Conservation (phyloP, 73 alveolate species). For the Urostyla sp. region DNA sequence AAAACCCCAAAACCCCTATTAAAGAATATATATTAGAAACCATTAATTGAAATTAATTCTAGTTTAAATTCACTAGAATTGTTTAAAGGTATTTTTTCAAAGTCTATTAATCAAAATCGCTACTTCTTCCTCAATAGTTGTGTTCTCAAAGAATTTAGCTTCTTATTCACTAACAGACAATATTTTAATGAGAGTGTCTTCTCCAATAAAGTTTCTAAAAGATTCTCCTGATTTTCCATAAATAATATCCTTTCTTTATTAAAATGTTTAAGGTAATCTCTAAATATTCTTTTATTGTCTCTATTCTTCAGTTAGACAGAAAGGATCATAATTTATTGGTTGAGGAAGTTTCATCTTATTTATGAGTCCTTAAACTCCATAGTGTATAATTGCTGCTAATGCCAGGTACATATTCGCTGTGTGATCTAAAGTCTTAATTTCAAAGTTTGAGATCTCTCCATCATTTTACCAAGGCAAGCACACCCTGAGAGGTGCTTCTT, state of each 20-base stretch:
- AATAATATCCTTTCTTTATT: slow-evolving; percentile 24
- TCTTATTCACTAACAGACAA: background rate
- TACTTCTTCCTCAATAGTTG: background rate
- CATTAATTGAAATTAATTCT: background rate
- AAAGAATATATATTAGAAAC: background rate
- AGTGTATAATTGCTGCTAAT: slow-evolving; percentile 14
- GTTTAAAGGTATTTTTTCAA: background rate
- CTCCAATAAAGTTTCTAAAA: slow-evolving; percentile 12
- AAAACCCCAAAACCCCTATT: background rate
- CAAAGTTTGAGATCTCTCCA: background rate
- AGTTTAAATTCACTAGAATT: no score
- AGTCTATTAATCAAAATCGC: no score
- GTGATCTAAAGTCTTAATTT: slow-evolving; percentile 37
- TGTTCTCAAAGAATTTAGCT: background rate
- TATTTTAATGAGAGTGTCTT: background rate
- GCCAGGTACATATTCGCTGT: slow-evolving; percentile 37
- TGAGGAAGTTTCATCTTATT: background rate
- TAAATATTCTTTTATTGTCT: background rate
- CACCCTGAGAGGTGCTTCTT: slow-evolving; percentile 49
- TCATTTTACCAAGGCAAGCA: slow-evolving; percentile 6
- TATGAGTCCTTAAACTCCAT: slow-evolving; percentile 23
- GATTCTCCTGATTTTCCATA: slow-evolving; percentile 6
- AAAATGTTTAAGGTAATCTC: slow-evolving; percentile 2
- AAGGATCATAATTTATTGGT: slow-evolving; percentile 2
- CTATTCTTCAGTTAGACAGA: background rate